A percentile compares a stretch with the other conserved stretches of the same genome.
phyloP scores from a whole-genome alignment of 2,329 filamentous ascomycete species.

The Rhinocladiella mackenziei region DNA sequence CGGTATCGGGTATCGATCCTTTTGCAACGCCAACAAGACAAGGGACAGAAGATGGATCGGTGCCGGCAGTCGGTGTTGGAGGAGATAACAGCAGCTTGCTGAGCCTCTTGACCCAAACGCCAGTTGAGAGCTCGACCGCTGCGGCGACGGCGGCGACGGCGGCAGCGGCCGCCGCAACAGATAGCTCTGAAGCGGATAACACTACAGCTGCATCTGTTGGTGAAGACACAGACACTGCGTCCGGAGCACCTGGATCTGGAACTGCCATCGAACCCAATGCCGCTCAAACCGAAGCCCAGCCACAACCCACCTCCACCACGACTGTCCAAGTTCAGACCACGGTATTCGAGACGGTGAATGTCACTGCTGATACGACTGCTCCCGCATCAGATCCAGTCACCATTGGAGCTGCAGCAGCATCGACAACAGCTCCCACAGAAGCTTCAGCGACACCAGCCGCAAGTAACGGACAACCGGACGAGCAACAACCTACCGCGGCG shows the following conservation, averaged over 20 bases:
- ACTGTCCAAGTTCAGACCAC: conserved; percentile 11
- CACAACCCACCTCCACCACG: conserved; percentile 2
- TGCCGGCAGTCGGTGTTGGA: conserved; percentile 27
- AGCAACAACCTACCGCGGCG: not conserved
- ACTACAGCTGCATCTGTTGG: not conserved
- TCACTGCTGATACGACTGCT: conserved; percentile 3
- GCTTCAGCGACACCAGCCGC: not conserved
- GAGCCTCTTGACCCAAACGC: conserved; percentile 16
- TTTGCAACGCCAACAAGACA: conserved; percentile 13
- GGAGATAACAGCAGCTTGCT: conserved; percentile 21
- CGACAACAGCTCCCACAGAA: not conserved
- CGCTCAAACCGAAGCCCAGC: conserved; percentile 1
- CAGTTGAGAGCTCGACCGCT: conserved; percentile 5
- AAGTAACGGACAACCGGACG: not conserved
- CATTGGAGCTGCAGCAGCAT: not conserved
- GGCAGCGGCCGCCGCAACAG: conserved; percentile 1
- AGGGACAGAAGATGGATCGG: conserved; percentile 26
- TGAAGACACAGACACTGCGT: not conserved
- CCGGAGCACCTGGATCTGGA: not conserved
- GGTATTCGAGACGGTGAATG: conserved; percentile 5
- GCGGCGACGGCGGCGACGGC: not conserved
- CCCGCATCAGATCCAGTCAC: not conserved
- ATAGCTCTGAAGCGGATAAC: not conserved
- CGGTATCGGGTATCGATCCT: conserved; percentile 8
- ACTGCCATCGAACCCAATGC: not conserved